Evolutionary conservation across 495 filamentous ascomycete species (phyloP).

Genomic region (Xylaria longipes): DNA sequence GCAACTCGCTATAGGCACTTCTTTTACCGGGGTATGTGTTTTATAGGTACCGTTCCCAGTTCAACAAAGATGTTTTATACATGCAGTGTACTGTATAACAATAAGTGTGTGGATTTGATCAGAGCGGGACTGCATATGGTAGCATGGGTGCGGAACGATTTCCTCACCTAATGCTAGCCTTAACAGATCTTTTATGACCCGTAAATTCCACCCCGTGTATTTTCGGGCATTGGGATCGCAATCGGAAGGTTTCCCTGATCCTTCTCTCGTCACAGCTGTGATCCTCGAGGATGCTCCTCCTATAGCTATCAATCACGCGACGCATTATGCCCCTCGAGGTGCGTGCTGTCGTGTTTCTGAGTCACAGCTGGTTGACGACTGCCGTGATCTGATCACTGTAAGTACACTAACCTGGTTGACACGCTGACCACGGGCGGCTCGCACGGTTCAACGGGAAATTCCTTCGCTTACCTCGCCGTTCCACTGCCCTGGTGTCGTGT

Average conservation of each 20-base stretch:
- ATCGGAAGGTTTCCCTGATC: not conserved
- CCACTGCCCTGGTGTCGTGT: not conserved
- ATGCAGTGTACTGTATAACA: too few species aligned
- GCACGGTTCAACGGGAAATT: constrained; percentile 20
- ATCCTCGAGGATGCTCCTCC: not conserved
- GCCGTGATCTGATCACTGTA: not conserved
- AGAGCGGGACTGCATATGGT: not conserved
- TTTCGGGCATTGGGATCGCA: not conserved
- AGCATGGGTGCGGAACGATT: not conserved
- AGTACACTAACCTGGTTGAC: not conserved
- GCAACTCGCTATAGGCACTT: not conserved
- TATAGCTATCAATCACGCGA: not conserved
- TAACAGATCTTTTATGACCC: constrained; percentile 5
- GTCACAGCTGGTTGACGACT: not conserved
- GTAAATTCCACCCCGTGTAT: not conserved
- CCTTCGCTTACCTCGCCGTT: not conserved
- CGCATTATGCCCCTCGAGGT: not conserved
- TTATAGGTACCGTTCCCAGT: not conserved
- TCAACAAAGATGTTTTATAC: not conserved
- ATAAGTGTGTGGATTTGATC: not conserved
- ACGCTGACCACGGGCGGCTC: not conserved
- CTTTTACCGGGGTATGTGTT: not conserved
- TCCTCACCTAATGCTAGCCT: not conserved
- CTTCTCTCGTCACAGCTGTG: not conserved
- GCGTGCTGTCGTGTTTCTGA: not conserved